These are phyloP conservation scores for Bassia scoparia DNA, from an alignment of 148 eudicot species.

Conservation along the genomic window DNA sequence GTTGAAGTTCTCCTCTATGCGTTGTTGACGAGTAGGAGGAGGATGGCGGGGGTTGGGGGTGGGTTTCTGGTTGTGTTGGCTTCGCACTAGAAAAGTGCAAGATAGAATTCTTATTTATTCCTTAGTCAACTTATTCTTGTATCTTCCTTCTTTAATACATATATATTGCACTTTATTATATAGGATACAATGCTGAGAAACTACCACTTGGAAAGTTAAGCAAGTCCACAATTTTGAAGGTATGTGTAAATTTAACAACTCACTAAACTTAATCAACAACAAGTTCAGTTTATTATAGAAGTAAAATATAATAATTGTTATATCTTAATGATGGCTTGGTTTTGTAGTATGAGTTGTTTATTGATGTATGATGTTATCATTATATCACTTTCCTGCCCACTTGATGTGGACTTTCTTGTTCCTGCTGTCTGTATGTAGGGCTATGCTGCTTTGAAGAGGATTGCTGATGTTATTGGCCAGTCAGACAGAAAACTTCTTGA, in stretches of 20 bases:
- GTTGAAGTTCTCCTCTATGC: background rate
- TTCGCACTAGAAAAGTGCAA: background rate
- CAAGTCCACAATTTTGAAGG: slow-evolving; percentile 89
- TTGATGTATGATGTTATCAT: background rate
- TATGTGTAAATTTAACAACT: slow-evolving; percentile 17
- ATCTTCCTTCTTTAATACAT: slow-evolving; percentile 1
- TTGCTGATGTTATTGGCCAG: slow-evolving; percentile 73
- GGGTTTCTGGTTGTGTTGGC: background rate
- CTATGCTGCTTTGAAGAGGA: slow-evolving; percentile 83
- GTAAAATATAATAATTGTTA: slow-evolving; percentile 2
- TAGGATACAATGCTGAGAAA: slow-evolving; percentile 98
- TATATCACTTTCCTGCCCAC: background rate
- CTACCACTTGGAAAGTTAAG: slow-evolving; percentile 94
- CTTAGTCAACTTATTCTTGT: background rate
- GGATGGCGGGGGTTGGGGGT: background rate
- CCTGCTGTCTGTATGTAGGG: slow-evolving; percentile 46
- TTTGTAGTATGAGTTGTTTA: background rate
- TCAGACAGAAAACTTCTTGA: slow-evolving; percentile 59
- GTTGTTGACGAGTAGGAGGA: background rate
- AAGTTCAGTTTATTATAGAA: background rate
- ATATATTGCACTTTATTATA: slow-evolving; percentile 4
- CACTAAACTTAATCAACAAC: background rate
- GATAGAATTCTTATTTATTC: background rate
- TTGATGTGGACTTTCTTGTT: slow-evolving; percentile 14
- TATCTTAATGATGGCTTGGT: background rate